Conservation (phyloP, 176 grass and related monocot genomes). For the Paspalum vaginatum region DNA sequence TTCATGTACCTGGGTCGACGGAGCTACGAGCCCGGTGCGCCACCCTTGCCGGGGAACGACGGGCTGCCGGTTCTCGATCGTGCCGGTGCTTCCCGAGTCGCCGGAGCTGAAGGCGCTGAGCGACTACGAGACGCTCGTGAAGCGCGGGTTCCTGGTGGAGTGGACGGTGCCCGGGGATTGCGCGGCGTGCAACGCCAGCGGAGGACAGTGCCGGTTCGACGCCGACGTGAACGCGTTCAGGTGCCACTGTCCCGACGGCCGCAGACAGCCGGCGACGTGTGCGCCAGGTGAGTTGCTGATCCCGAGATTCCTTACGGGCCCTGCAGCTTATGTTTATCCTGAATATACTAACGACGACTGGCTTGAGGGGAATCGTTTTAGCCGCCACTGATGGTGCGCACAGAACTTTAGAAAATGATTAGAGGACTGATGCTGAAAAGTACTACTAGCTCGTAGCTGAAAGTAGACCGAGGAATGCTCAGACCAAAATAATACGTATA, state of each 20-base stretch:
- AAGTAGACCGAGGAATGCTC: neutral
- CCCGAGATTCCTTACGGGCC: neutral
- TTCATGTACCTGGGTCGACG: neutral
- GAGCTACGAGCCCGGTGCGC: neutral
- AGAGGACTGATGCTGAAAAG: neutral
- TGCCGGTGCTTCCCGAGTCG: conserved; percentile 42
- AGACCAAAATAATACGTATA: neutral
- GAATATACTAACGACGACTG: neutral
- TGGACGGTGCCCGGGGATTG: conserved; percentile 45
- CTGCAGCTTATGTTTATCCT: neutral
- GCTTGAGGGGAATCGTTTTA: neutral
- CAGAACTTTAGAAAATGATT: neutral
- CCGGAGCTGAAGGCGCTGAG: neutral
- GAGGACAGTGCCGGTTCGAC: conserved; percentile 33
- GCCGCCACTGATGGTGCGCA: neutral
- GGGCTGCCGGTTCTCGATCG: conserved; percentile 20
- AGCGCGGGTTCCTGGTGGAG: conserved; percentile 37
- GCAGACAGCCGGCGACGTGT: conserved; percentile 11
- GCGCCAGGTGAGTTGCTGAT: conserved; percentile 27
- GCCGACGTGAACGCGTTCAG: neutral
- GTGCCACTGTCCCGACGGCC: conserved; percentile 45
- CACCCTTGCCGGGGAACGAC: neutral
- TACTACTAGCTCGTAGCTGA: neutral
- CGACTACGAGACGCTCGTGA: conserved; percentile 22
- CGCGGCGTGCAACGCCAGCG: conserved; percentile 17